phyloP scores from a whole-genome alignment of 2,329 filamentous ascomycete species.

The Aspergillus sp. region DNA sequence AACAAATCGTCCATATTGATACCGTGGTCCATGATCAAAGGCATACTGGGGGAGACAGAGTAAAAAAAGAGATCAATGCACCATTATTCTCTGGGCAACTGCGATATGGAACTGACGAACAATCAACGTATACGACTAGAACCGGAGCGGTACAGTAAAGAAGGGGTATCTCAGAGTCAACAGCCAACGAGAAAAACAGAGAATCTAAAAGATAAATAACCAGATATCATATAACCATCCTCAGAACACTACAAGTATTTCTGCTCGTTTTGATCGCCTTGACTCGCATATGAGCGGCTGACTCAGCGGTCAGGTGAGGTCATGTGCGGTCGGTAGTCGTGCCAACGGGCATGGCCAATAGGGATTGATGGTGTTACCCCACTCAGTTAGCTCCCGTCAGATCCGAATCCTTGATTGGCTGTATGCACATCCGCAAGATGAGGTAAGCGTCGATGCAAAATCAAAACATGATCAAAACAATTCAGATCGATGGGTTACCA shows the following conservation, averaged over 20 bases:
- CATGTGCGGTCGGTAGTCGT: slow-evolving; percentile 12
- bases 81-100: not conserved
- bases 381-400: not conserved
- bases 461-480: not conserved
- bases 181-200: not conserved
- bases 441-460: not conserved
- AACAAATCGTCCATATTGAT: slow-evolving; percentile 68
- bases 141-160: not conserved
- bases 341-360: slow-evolving; percentile 14
- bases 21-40: slow-evolving; percentile 51
- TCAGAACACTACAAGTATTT: not conserved
- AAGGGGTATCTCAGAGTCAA: not conserved
- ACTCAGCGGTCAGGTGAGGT: slow-evolving; percentile 15
- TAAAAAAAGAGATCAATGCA: not conserved
- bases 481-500: not conserved
- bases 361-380: not conserved
- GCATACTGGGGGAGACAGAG: slow-evolving; percentile 28
- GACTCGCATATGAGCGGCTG: not conserved
- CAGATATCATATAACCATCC: not conserved
- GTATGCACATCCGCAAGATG: not conserved
- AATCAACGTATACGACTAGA: not conserved
- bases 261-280: not conserved
- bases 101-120: not conserved
- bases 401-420: slow-evolving; percentile 14
- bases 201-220: not conserved